phyloP scores from a whole-genome alignment of 495 filamentous ascomycete genomes.

The Neurospora tetrasperma region DNA sequence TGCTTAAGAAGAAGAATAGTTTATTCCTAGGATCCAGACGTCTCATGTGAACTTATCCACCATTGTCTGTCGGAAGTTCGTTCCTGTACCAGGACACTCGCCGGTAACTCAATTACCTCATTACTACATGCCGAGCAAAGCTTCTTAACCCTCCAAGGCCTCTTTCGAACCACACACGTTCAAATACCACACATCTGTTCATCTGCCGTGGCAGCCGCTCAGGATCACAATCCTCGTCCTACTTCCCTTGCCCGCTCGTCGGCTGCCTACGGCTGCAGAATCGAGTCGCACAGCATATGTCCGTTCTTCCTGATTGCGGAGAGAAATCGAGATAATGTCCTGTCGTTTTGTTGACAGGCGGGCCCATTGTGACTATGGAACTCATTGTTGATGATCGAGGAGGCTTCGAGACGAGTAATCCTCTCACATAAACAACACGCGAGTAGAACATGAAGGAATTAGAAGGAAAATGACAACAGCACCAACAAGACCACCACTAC shows the following conservation, averaged over 20 bases:
- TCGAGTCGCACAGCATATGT: conserved; percentile 17
- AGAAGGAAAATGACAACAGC: not conserved
- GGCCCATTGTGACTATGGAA: not conserved
- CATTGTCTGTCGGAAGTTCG: too few species aligned
- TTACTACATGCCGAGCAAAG: too few species aligned
- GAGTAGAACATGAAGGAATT: not conserved
- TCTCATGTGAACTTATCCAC: too few species aligned
- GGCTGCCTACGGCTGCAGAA: conserved; percentile 10
- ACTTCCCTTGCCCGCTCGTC: conserved; percentile 8
- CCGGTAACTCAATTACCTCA: too few species aligned
- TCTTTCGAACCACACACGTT: not conserved
- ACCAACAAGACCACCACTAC: not conserved
- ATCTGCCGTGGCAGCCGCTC: not conserved
- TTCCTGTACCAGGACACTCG: too few species aligned
- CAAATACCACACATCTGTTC: not conserved
- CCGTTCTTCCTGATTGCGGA: conserved; percentile 7
- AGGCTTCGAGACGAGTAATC: not conserved
- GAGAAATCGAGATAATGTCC: not conserved
- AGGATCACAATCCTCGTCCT: not conserved
- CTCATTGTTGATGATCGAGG: not conserved
- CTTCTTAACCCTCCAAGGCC: not conserved
- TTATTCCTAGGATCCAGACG: too few species aligned
- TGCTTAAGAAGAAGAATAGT: not conserved
- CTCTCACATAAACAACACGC: not conserved
- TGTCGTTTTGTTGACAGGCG: not conserved